Evolutionary conservation across 352 stramenopile genomes (phyloP).

Genomic region (Proteromonas lacertae): DNA sequence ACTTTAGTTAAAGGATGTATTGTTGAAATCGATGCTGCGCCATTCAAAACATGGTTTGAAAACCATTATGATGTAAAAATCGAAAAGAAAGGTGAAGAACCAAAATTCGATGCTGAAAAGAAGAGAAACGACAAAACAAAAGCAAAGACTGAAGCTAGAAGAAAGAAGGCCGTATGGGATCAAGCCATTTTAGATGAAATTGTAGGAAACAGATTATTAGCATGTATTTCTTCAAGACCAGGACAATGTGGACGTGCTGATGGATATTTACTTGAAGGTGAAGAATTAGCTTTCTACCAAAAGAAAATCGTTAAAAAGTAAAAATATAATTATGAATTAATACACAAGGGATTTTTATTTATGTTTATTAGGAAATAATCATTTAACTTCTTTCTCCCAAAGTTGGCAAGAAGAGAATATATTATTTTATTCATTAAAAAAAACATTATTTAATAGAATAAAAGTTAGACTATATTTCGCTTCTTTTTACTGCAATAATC

Average conservation of each 20-base stretch:
- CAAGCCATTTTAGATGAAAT: slow-evolving; percentile 81
- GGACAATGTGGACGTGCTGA: slow-evolving; percentile 87
- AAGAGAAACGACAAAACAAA: slow-evolving; percentile 67
- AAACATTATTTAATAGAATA: no score
- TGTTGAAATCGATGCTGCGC: slow-evolving; percentile 83
- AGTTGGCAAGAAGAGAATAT: no score
- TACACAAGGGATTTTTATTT: no score
- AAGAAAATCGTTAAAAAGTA: no score
- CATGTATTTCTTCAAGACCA: slow-evolving; percentile 78
- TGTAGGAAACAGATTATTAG: slow-evolving; percentile 63
- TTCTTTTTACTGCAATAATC: no score
- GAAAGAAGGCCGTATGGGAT: slow-evolving; percentile 62
- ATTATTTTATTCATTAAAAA: no score
- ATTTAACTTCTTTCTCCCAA: no score
- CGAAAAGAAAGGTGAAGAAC: slow-evolving; percentile 32
- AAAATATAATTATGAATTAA: no score
- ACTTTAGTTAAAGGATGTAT: slow-evolving; percentile 96
- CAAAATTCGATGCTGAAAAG: slow-evolving; percentile 13
- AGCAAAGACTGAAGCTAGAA: slow-evolving; percentile 59
- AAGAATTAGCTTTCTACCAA: slow-evolving; percentile 97
- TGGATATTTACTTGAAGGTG: slow-evolving; percentile 93
- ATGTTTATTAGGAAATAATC: no score
- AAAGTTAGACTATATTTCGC: no score
- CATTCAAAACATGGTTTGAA: slow-evolving; percentile 97
- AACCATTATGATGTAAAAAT: slow-evolving; percentile 78